Evolutionary conservation across 768 basidiomycete genomes (phyloP), one percentile per base, ranked within the genome.

Genomic region (Roridomyces roridus): DNA sequence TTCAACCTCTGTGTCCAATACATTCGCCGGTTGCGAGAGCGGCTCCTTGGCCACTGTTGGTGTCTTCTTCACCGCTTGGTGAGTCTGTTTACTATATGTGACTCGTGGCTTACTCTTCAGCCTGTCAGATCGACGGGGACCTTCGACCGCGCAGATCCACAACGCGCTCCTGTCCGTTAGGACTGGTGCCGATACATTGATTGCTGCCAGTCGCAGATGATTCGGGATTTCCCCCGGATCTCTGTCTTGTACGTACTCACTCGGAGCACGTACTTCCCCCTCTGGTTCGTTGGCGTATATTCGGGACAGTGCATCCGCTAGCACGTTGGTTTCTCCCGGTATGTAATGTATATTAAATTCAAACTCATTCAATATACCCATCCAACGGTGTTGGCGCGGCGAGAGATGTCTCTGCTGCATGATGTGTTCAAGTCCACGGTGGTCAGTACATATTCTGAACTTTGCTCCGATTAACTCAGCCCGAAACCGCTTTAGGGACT

Each of bases 361-460:
- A 37, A 67, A 73, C 24, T 70, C 62, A 28, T 42, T 44, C 10
- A 73, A 35, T 1, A 68, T 68, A n/a, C 77, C 74, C 3, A 73
- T 18, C 79, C 79, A 80, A 0, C 71, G 55, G 0, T 66, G 69
- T 29, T 78, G 77, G 1, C 73, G 55, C 0, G 66, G 65, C 0
- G 73, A 74, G 12, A 79, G 31, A 6, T 75, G 60, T 17, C 59
- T 62, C 48, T 80, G 77, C 0, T 51, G 61, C 17, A 70, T 26
- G 0, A 80, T 28, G 20, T 72, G 57, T 0, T 60, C 61, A 1
- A 79, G 46, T 0, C 64, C 65, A 23, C 65, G 65, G 34, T 72
- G 72, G 21, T 78, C 75, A 0, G 71, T 76, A 3, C 67, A 25
- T 64, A 72, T 72, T 0, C 41, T 41, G 31, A 78, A 77, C 0